Percentiles rank a stretch among this genome's conserved stretches.
Conservation (phyloP, 495 filamentous ascomycete species). For the Lasiosphaeria hispida region DNA sequence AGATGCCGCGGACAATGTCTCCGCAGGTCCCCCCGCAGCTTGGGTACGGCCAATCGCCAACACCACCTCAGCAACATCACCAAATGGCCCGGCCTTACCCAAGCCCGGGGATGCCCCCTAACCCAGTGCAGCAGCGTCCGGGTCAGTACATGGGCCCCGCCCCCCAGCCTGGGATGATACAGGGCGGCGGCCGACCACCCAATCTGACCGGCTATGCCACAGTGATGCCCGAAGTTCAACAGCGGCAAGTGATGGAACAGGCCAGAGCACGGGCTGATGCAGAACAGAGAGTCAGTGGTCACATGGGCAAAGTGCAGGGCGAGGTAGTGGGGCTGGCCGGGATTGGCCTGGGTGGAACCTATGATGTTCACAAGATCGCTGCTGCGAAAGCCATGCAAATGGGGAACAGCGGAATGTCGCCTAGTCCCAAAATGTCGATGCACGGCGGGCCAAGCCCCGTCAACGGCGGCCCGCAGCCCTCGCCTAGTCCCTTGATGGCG, state of each 20-base stretch:
- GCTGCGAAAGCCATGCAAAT: conserved; percentile 36
- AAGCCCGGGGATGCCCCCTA: conserved; percentile 27
- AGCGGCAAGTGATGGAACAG: conserved; percentile 44
- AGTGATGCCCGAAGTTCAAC: conserved; percentile 37
- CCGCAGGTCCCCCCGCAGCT: conserved; percentile 32
- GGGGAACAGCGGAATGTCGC: conserved; percentile 23
- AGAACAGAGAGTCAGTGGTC: conserved; percentile 34
- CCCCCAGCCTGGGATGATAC: conserved; percentile 21
- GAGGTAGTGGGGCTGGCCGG: conserved; percentile 35
- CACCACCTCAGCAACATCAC: conserved; percentile 32
- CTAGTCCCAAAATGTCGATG: conserved; percentile 18
- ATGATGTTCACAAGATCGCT: conserved; percentile 36
- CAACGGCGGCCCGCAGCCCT: conserved; percentile 11
- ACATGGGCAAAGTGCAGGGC: conserved; percentile 35
- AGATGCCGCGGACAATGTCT: conserved; percentile 34
- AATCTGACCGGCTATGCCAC: conserved; percentile 35
- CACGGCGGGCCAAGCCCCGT: conserved; percentile 21
- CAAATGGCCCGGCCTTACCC: conserved; percentile 28
- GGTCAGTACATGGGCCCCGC: conserved; percentile 20
- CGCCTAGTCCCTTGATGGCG: not conserved
- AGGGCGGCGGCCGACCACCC: conserved; percentile 14
- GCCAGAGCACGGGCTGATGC: conserved; percentile 44
- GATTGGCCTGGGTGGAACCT: conserved; percentile 36
- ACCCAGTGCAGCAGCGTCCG: conserved; percentile 19
- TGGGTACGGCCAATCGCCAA: conserved; percentile 30